Percentiles rank a stretch among this genome's conserved stretches.
These are phyloP conservation scores for Vaccinium vitisidaea DNA, from an alignment of 148 eudicot species.

Conservation along the genomic window DNA sequence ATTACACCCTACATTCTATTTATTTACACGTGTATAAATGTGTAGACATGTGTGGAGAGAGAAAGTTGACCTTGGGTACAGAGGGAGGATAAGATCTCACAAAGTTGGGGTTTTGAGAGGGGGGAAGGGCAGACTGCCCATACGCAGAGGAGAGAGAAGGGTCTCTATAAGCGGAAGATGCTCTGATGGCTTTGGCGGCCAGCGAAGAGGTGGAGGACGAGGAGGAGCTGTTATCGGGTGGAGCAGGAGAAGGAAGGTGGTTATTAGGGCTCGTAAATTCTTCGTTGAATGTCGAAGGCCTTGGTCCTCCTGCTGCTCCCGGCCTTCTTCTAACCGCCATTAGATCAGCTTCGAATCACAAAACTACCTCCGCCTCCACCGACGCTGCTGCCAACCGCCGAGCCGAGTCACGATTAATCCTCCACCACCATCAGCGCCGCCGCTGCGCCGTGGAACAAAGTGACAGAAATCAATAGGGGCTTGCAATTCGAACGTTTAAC, in stretches of 20 bases:
- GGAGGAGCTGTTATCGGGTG: constrained; percentile 22
- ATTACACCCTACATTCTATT: neutral
- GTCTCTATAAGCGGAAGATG: constrained; percentile 38
- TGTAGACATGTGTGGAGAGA: neutral
- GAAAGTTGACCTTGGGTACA: constrained; percentile 20
- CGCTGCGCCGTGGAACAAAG: neutral
- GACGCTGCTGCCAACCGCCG: neutral
- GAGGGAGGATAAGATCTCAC: constrained; percentile 18
- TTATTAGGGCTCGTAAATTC: constrained; percentile 19
- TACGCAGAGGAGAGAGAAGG: constrained; percentile 48
- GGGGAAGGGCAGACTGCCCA: constrained; percentile 27
- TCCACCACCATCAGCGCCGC: neutral
- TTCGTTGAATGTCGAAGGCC: constrained; percentile 10
- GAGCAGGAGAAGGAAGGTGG: constrained; percentile 15
- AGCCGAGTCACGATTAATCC: neutral
- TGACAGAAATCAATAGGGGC: neutral
- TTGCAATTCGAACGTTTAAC: neutral
- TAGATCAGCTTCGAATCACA: neutral
- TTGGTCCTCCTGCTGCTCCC: constrained; percentile 18
- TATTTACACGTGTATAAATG: neutral
- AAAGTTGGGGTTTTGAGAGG: constrained; percentile 23
- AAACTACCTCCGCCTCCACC: neutral
- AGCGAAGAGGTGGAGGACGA: constrained; percentile 40
- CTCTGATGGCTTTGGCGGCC: constrained; percentile 49
- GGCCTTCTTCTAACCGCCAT: constrained; percentile 43